phyloP scores from a whole-genome alignment of 2,329 filamentous ascomycete species.

The Trichophyton equinum region DNA sequence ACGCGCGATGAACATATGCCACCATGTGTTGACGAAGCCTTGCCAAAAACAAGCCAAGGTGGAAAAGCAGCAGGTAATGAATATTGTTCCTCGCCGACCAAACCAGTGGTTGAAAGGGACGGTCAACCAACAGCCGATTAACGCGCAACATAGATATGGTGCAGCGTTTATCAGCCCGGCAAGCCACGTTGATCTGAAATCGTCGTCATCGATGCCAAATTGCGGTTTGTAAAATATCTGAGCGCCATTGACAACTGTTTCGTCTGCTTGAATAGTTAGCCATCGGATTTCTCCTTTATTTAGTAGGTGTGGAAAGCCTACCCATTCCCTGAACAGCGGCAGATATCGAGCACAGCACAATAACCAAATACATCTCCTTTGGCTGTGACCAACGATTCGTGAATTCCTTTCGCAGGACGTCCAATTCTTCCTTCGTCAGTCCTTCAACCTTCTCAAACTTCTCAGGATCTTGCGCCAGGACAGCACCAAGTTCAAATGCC shows the following conservation, averaged over 20 bases:
- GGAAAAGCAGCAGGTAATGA: slow-evolving; percentile 62
- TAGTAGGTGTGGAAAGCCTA: slow-evolving; percentile 13
- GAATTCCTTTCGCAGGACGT: slow-evolving; percentile 47
- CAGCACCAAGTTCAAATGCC: slow-evolving; percentile 48
- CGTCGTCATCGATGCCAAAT: slow-evolving; percentile 45
- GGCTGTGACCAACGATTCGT: slow-evolving; percentile 60
- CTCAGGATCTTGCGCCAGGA: slow-evolving; percentile 44
- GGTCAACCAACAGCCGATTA: slow-evolving; percentile 61
- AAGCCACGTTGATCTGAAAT: slow-evolving; percentile 44
- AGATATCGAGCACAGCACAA: slow-evolving; percentile 53
- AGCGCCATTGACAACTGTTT: slow-evolving; percentile 57
- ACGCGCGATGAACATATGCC: slow-evolving; percentile 56
- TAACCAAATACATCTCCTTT: slow-evolving; percentile 50
- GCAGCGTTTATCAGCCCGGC: slow-evolving; percentile 49
- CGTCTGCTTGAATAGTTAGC: slow-evolving; percentile 33
- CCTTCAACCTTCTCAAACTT: slow-evolving; percentile 40
- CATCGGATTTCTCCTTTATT: slow-evolving; percentile 5
- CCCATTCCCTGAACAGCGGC: slow-evolving; percentile 60
- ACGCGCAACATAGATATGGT: slow-evolving; percentile 50
- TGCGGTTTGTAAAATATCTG: slow-evolving; percentile 52
- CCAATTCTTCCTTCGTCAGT: slow-evolving; percentile 46
- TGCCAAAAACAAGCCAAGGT: slow-evolving; percentile 42
- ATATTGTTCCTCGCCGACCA: slow-evolving; percentile 62
- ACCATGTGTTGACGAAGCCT: slow-evolving; percentile 58
- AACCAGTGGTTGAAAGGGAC: slow-evolving; percentile 59